Evolutionary conservation across 163 green algal genomes (phyloP), one percentile per base, ranked within the genome.

Genomic region (Scenedesmus sp.): DNA sequence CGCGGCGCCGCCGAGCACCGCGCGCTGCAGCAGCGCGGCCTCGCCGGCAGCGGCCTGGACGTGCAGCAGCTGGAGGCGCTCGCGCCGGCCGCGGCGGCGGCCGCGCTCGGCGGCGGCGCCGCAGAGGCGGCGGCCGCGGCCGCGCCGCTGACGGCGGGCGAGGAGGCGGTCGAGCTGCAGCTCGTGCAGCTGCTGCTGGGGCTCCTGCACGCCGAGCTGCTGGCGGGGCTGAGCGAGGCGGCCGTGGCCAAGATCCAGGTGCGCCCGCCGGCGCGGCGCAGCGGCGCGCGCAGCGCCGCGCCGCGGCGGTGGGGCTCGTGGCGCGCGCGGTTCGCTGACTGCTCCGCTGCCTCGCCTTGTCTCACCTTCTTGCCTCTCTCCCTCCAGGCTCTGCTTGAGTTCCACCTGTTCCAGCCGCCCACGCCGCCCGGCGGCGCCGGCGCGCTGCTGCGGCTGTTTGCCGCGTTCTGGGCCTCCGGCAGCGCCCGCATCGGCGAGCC

Each of bases 171-270:
- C 28, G 72, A 80, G 67, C 2, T 45, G 7, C 77, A 82, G 28
- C 29, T 86, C 20, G 85, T 90, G n/a, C 79, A 63, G 2, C 60
- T 94, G 50, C 60, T 91, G 34, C 34, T 92, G 66, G 87, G 91
- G 39, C 77, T 87, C 6, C 60, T 85, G 4, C 34, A 65, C 3
- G 60, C 91, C 6, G 84, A 90, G 60, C 63, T 94, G 65, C 69
- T 88, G 31, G 79, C 82, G 6, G 91, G 91, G 18, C 73, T 89
- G 73, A 87, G 54, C 4, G 92, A 97, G 83, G 66, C 60, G 26
- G 92, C 80, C 3, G 64, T 97, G 13, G 91, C 72, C 6, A 75
- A 76, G 31, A 44, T 96, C 1, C 93, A 95, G 72, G 72, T 80
- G 20, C 0, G 69, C 1, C n/a, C n/a, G n/a, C n/a, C n/a, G n/a